Evolutionary conservation across 345 rosid species (phyloP).

Genomic region (Pugionium cornutum): DNA sequence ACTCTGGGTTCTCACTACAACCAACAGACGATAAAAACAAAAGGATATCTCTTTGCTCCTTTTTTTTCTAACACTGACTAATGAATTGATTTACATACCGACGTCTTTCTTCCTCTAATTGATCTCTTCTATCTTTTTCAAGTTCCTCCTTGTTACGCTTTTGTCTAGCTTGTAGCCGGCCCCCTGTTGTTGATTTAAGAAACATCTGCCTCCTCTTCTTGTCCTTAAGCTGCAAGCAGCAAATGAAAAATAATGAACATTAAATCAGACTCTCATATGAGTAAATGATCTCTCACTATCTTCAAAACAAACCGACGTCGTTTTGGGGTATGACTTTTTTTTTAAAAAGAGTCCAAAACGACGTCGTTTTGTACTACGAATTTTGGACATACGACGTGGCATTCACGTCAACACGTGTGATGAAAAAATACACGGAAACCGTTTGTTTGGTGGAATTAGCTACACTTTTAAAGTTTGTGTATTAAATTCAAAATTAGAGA

Average conservation of each 20-base stretch:
- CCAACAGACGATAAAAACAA: conserved; percentile 19
- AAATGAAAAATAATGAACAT: too few species aligned
- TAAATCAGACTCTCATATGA: too few species aligned
- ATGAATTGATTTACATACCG: conserved; percentile 56
- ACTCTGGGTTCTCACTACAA: conserved; percentile 81
- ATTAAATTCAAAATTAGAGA: too few species aligned
- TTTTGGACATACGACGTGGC: too few species aligned
- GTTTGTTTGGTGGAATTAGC: too few species aligned
- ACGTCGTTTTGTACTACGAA: too few species aligned
- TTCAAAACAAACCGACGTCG: conserved; percentile 52
- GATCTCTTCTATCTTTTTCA: conserved; percentile 75
- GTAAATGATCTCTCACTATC: conserved; percentile 8
- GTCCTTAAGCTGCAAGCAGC: conserved; percentile 69
- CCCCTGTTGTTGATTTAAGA: conserved; percentile 86
- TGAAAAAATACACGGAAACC: too few species aligned
- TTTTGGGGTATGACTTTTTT: too few species aligned
- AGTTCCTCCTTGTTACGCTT: conserved; percentile 78
- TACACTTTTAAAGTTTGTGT: too few species aligned
- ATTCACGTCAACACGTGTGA: too few species aligned
- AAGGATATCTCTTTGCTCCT: background rate
- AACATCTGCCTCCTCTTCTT: conserved; percentile 79
- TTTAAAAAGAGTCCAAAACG: too few species aligned
- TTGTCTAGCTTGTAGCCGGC: conserved; percentile 88
- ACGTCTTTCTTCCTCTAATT: conserved; percentile 78
- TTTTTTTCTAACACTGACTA: background rate